These are phyloP conservation scores for Scytalidium lignicola DNA, from an alignment of 2,329 filamentous ascomycete species.

Conservation along the genomic window DNA sequence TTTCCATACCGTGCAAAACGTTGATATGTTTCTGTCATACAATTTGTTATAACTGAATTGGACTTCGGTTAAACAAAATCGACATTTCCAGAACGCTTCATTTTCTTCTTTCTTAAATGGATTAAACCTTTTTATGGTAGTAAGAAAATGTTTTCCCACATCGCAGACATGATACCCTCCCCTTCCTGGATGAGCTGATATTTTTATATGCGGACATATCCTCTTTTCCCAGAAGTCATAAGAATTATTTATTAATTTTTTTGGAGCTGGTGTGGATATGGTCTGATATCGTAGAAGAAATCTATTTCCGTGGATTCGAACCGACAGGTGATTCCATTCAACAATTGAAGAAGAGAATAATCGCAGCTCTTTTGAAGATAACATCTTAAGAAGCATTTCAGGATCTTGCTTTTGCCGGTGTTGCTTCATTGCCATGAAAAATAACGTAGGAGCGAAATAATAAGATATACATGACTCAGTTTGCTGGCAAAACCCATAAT, in stretches of 20 bases:
- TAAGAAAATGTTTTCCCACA: neutral
- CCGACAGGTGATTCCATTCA: neutral
- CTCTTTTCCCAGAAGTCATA: neutral
- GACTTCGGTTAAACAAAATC: neutral
- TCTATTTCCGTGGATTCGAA: neutral
- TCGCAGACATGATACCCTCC: neutral
- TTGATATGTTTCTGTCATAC: neutral
- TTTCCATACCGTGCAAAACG: slow-evolving; percentile 8
- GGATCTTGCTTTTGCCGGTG: neutral
- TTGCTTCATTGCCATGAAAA: neutral
- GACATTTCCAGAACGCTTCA: neutral
- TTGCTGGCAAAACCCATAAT: neutral
- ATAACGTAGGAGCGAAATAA: neutral
- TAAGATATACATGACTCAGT: neutral
- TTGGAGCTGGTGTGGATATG: neutral
- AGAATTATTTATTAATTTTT: neutral
- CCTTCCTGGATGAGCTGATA: neutral
- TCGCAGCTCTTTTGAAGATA: neutral
- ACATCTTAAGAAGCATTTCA: neutral
- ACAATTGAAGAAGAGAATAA: neutral
- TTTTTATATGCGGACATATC: neutral
- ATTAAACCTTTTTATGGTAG: neutral
- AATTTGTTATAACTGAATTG: neutral
- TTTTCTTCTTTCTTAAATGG: neutral
- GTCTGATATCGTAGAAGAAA: neutral